These are phyloP conservation scores for Colletotrichum sp. DNA, from an alignment of 2,329 filamentous ascomycete genomes.

Conservation along the genomic window DNA sequence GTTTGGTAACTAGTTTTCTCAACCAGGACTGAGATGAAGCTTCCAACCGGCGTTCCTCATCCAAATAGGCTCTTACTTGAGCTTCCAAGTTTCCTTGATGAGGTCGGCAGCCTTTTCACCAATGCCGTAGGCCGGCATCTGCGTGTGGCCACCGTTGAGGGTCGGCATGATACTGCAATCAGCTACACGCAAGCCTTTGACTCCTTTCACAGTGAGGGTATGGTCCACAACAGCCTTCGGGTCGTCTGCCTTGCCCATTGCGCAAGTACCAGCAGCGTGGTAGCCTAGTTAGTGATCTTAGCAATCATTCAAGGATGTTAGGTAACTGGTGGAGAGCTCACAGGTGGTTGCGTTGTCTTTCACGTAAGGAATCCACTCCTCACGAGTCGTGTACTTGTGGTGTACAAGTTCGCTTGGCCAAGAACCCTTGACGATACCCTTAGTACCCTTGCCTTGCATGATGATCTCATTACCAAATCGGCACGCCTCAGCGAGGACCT, in stretches of 20 bases:
- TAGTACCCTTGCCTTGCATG: conserved; percentile 59
- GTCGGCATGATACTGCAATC: conserved; percentile 58
- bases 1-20: neutral
- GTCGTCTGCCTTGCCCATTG: conserved; percentile 52
- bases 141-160: conserved; percentile 56
- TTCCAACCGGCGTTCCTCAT: neutral
- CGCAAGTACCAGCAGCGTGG: conserved; percentile 61
- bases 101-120: conserved; percentile 56
- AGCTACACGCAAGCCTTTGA: conserved; percentile 57
- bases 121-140: conserved; percentile 64
- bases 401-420: conserved; percentile 61
- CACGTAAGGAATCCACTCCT: conserved; percentile 64
- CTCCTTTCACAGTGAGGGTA: conserved; percentile 56
- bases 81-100: conserved; percentile 41
- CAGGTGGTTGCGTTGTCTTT: conserved; percentile 66
- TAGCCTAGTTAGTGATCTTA: conserved; percentile 42
- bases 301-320: neutral
- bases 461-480: conserved; percentile 65
- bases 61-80: neutral
- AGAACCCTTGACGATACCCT: conserved; percentile 61
- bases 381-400: conserved; percentile 55
- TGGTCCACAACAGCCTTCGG: conserved; percentile 56
- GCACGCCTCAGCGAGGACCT: conserved; percentile 64
- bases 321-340: conserved; percentile 33
- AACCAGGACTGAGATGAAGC: neutral